These are phyloP conservation scores for Neurospora sp. DNA, from an alignment of 495 filamentous ascomycete species.

Conservation along the genomic window DNA sequence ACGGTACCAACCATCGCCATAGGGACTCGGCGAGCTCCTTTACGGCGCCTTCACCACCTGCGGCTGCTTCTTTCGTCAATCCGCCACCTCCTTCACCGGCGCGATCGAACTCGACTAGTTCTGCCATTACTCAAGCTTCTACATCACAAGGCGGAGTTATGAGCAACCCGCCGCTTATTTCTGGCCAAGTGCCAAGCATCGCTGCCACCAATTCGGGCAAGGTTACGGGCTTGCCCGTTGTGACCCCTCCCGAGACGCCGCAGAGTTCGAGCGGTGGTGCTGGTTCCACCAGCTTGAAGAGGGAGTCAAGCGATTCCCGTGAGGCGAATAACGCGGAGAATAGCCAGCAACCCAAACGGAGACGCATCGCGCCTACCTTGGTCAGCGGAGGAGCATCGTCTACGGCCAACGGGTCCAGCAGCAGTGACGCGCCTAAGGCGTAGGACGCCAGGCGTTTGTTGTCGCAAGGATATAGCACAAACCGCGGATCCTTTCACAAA, in stretches of 20 bases:
- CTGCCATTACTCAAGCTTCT: slow-evolving; percentile 55
- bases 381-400: slow-evolving; percentile 25
- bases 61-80: slow-evolving; percentile 33
- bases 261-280: slow-evolving; percentile 36
- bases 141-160: slow-evolving; percentile 28
- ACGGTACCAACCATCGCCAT: slow-evolving; percentile 33
- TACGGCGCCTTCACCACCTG: slow-evolving; percentile 48
- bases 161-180: slow-evolving; percentile 69
- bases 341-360: slow-evolving; percentile 49
- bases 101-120: slow-evolving; percentile 77
- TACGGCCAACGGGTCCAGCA: background rate
- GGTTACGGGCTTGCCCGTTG: slow-evolving; percentile 44
- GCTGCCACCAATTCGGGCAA: slow-evolving; percentile 57
- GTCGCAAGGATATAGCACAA: background rate
- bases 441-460: slow-evolving; percentile 2
- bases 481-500: background rate
- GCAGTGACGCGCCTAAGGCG: slow-evolving; percentile 9
- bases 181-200: slow-evolving; percentile 63
- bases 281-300: slow-evolving; percentile 42
- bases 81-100: slow-evolving; percentile 63
- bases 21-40: slow-evolving; percentile 39
- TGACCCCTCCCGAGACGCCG: slow-evolving; percentile 77
- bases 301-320: slow-evolving; percentile 43
- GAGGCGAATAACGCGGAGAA: slow-evolving; percentile 32
- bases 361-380: slow-evolving; percentile 68